Percentiles rank a stretch among this genome's conserved stretches.
Evolutionary conservation across 768 basidiomycete species (phyloP).

Genomic region (Tulasnella sp.): DNA sequence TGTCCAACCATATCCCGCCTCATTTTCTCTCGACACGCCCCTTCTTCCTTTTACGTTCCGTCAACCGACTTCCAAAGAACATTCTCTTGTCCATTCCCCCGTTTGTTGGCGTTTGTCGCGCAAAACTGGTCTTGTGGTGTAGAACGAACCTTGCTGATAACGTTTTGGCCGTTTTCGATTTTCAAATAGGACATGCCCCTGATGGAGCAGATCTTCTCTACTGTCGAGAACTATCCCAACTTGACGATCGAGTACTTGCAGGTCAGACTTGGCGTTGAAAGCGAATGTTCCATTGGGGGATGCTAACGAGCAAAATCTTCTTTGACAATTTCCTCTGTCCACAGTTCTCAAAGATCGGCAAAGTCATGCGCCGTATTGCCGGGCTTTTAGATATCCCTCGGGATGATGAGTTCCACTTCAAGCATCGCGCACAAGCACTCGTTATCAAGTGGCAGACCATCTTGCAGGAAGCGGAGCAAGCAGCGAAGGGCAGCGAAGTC

Average conservation of each 20-base stretch:
- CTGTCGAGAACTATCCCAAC: constrained; percentile 64
- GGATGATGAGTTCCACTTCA: constrained; percentile 62
- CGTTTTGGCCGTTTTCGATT: constrained; percentile 15
- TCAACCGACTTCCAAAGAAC: neutral
- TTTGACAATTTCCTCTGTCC: neutral
- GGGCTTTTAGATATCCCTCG: constrained; percentile 51
- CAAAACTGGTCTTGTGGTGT: neutral
- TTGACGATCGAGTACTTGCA: constrained; percentile 71
- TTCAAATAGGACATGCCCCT: constrained; percentile 62
- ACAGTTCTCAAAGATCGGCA: constrained; percentile 77
- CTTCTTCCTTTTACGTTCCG: neutral
- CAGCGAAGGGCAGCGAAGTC: neutral
- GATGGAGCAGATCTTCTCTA: constrained; percentile 62
- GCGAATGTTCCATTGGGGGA: neutral
- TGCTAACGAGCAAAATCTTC: neutral
- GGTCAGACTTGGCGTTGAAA: constrained; percentile 32
- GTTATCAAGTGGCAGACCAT: constrained; percentile 57
- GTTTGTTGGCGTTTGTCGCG: constrained; percentile 16
- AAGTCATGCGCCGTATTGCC: constrained; percentile 83
- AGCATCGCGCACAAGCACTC: constrained; percentile 56
- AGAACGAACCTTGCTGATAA: neutral
- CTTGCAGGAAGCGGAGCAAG: constrained; percentile 9
- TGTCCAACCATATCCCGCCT: constrained; percentile 21
- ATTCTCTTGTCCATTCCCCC: constrained; percentile 12
- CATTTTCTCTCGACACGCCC: neutral